These are phyloP conservation scores for Alternaria sp. DNA, from an alignment of 2,329 filamentous ascomycete genomes.

Conservation along the genomic window DNA sequence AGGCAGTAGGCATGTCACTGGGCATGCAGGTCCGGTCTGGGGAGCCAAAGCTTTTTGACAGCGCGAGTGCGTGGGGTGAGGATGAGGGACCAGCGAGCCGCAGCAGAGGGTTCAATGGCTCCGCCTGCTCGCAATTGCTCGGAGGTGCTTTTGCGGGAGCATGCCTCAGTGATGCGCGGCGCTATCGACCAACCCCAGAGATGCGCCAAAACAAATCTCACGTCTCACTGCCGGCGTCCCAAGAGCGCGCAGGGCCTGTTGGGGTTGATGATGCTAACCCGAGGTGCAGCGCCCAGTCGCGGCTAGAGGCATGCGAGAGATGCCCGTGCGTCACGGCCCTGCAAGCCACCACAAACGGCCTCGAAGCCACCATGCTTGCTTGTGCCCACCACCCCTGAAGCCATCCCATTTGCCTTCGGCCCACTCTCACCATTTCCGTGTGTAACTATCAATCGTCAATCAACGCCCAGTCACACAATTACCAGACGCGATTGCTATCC, in stretches of 20 bases:
- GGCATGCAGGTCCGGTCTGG: conserved; percentile 12
- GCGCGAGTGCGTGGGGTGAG: conserved; percentile 27
- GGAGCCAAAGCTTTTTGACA: conserved; percentile 13
- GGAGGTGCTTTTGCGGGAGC: conserved; percentile 23
- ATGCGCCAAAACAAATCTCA: conserved; percentile 18
- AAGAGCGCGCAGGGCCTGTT: not conserved
- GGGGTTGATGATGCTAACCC: conserved; percentile 5
- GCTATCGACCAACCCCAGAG: conserved; percentile 9
- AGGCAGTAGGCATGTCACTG: conserved; percentile 15
- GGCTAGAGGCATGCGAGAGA: not conserved
- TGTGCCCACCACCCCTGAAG: not conserved
- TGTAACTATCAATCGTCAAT: not conserved
- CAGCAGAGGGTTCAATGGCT: conserved; percentile 6
- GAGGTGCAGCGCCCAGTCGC: conserved; percentile 8
- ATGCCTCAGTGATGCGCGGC: conserved; percentile 5
- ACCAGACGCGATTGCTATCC: not conserved
- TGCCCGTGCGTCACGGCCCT: not conserved
- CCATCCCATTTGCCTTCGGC: conserved; percentile 1
- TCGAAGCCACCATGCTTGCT: conserved; percentile 2
- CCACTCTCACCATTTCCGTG: conserved; percentile 8
- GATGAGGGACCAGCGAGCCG: conserved; percentile 5
- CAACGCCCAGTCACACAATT: not conserved
- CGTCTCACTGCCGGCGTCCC: conserved; percentile 2
- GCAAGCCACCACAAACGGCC: conserved; percentile 14
- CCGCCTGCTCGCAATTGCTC: conserved; percentile 1